Percentiles rank a stretch among this genome's conserved stretches.
phyloP scores from a whole-genome alignment of 495 filamentous ascomycete species.

The Chlorociboria aeruginascens region DNA sequence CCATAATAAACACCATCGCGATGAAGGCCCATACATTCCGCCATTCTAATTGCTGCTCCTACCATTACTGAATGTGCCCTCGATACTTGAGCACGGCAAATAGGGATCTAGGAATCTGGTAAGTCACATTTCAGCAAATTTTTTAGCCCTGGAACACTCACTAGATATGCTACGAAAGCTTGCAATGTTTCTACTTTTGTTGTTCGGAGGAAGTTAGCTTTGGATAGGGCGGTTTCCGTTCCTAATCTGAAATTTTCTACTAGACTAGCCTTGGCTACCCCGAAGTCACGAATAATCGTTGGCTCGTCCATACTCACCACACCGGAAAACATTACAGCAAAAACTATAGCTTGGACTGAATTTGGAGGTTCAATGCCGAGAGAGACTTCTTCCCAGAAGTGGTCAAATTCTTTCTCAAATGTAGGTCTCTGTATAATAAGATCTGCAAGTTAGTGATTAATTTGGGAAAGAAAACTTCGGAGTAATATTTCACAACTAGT shows the following conservation, averaged over 20 bases:
- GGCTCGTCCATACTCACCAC: slow-evolving; percentile 47
- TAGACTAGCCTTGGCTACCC: slow-evolving; percentile 36
- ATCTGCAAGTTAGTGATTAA: too few species aligned
- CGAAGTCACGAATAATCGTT: slow-evolving; percentile 34
- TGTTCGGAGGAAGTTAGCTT: slow-evolving; percentile 57
- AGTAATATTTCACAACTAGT: too few species aligned
- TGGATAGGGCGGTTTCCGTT: slow-evolving; percentile 49
- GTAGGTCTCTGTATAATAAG: slow-evolving; percentile 29
- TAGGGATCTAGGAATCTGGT: slow-evolving; percentile 38
- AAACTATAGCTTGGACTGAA: slow-evolving; percentile 55
- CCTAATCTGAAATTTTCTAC: slow-evolving; percentile 49
- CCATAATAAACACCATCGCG: slow-evolving; percentile 54
- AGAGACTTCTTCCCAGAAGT: slow-evolving; percentile 49
- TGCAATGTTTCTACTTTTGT: slow-evolving; percentile 61
- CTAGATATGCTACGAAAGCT: slow-evolving; percentile 62
- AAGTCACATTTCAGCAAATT: background rate
- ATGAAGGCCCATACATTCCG: slow-evolving; percentile 68
- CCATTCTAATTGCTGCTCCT: slow-evolving; percentile 57
- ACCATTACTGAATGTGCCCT: slow-evolving; percentile 59
- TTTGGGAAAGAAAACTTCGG: too few species aligned
- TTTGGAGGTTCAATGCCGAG: slow-evolving; percentile 41
- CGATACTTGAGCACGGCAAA: slow-evolving; percentile 58
- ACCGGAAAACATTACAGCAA: slow-evolving; percentile 55
- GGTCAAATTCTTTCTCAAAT: slow-evolving; percentile 47
- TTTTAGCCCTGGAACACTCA: slow-evolving; percentile 23